These are phyloP conservation scores for Lichina pygmaea DNA, from an alignment of 495 filamentous ascomycete genomes.

Conservation along the genomic window DNA sequence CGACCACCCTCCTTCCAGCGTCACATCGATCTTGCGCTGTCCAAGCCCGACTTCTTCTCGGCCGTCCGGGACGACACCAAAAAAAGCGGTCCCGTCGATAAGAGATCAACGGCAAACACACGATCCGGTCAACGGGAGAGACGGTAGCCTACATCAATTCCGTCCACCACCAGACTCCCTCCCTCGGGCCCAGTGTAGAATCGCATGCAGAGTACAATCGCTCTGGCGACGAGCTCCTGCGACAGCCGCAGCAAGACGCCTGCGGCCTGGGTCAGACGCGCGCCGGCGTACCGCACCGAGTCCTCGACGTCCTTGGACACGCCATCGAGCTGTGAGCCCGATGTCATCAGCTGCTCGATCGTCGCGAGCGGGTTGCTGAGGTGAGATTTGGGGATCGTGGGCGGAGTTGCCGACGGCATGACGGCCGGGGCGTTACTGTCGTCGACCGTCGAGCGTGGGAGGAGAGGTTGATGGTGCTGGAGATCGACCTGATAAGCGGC, in stretches of 20 bases:
- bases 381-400: slow-evolving; percentile 12
- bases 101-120: background rate
- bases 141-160: slow-evolving; percentile 19
- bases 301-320: slow-evolving; percentile 57
- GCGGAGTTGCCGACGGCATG: background rate
- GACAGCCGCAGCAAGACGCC: slow-evolving; percentile 65
- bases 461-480: no score
- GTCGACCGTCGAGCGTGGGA: no score
- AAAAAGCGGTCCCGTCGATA: background rate
- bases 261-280: slow-evolving; percentile 64
- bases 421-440: background rate
- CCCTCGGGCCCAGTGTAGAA: slow-evolving; percentile 54
- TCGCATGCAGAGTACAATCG: slow-evolving; percentile 64
- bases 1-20: no score
- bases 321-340: slow-evolving; percentile 36
- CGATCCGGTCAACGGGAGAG: background rate
- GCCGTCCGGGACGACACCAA: background rate
- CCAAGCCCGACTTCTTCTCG: no score
- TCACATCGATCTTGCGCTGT: no score
- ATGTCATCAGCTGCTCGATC: slow-evolving; percentile 45
- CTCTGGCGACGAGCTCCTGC: slow-evolving; percentile 71
- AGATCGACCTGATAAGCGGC: no score
- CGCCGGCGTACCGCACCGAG: slow-evolving; percentile 34
- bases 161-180: slow-evolving; percentile 29
- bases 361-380: slow-evolving; percentile 77